A percentile compares a stretch with the other conserved stretches of the same genome.
These are phyloP conservation scores for Neofusicoccum laricinum DNA, from an alignment of 2,329 filamentous ascomycete genomes.

Conservation along the genomic window DNA sequence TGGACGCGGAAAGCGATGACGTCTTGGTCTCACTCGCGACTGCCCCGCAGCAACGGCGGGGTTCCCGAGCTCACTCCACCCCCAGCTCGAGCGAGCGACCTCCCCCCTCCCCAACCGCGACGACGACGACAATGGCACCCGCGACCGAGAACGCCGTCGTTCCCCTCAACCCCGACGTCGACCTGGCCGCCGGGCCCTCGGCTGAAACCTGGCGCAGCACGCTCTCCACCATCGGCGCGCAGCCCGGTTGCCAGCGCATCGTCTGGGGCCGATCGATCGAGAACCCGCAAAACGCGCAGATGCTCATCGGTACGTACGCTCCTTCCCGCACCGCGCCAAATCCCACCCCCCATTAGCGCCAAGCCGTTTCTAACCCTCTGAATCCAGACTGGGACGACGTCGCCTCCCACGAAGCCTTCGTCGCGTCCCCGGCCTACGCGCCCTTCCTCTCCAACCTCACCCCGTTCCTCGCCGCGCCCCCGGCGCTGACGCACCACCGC, in stretches of 20 bases:
- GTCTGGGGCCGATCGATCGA: constrained; percentile 42
- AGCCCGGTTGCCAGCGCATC: constrained; percentile 36
- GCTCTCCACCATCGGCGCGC: constrained; percentile 32
- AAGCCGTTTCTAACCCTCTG: too few relatives aligned
- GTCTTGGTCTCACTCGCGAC: too few relatives aligned
- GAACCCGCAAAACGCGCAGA: constrained; percentile 32
- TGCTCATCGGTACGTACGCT: constrained; percentile 41
- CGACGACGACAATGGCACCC: constrained; percentile 15
- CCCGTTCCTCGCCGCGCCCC: constrained; percentile 26
- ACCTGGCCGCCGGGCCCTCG: constrained; percentile 25
- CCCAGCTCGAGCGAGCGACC: neutral
- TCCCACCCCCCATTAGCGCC: neutral
- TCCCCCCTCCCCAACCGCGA: neutral
- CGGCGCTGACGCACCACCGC: constrained; percentile 34
- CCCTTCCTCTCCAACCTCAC: constrained; percentile 35
- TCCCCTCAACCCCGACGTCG: constrained; percentile 34
- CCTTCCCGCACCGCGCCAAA: neutral
- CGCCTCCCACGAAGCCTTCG: constrained; percentile 41
- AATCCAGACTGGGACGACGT: constrained; percentile 48
- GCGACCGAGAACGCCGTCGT: constrained; percentile 42
- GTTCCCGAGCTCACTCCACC: neutral
- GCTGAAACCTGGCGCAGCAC: constrained; percentile 29
- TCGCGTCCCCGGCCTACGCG: constrained; percentile 32
- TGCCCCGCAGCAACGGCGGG: too few relatives aligned
- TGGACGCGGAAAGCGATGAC: too few relatives aligned